These are phyloP conservation scores for Singerocomus rubriflavus DNA, from an alignment of 1,284 basidiomycete species.

Conservation along the genomic window DNA sequence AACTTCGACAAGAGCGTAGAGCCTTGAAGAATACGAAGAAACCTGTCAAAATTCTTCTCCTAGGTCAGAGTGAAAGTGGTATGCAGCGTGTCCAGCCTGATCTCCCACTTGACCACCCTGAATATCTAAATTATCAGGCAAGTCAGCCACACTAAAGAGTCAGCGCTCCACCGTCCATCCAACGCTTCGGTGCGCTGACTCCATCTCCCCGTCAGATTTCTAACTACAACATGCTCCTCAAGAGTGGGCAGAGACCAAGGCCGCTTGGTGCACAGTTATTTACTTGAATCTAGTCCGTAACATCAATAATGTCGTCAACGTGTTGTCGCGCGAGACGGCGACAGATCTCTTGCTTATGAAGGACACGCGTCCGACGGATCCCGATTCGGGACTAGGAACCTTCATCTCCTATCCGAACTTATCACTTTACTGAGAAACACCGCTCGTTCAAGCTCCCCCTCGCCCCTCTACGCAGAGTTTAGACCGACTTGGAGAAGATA, in stretches of 20 bases:
- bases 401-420: constrained; percentile 31
- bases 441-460: constrained; percentile 55
- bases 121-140: constrained; percentile 39
- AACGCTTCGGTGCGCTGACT: not conserved
- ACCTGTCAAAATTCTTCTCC: constrained; percentile 54
- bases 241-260: constrained; percentile 65
- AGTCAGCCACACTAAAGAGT: constrained; percentile 54
- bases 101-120: constrained; percentile 32
- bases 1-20: constrained; percentile 48
- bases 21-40: constrained; percentile 49
- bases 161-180: constrained; percentile 10
- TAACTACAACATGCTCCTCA: constrained; percentile 63
- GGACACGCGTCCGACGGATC: constrained; percentile 39
- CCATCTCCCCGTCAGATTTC: constrained; percentile 48
- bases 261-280: constrained; percentile 72
- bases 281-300: constrained; percentile 74
- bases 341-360: constrained; percentile 23
- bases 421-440: constrained; percentile 60
- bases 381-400: constrained; percentile 24
- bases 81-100: constrained; percentile 25
- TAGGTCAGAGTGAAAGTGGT: constrained; percentile 60
- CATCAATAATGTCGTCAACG: constrained; percentile 56
- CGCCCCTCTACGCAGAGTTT: constrained; percentile 53
- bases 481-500: constrained; percentile 55
- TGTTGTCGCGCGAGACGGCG: constrained; percentile 54